Evolutionary conservation across 2,329 filamentous ascomycete genomes (phyloP).

Genomic region (Pleoardoris graminearum): DNA sequence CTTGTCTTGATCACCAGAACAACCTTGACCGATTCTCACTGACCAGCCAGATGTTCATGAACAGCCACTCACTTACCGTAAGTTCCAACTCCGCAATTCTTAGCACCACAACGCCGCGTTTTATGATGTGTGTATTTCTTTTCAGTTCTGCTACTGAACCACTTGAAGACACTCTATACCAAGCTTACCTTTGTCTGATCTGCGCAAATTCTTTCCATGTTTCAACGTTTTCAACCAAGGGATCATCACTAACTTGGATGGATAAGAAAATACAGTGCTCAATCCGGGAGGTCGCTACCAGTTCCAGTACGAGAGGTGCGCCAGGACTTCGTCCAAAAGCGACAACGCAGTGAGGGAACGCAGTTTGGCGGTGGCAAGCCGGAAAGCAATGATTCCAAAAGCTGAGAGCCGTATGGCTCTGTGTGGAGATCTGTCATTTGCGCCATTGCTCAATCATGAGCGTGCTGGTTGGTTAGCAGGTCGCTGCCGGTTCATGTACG

Average conservation of each 20-base stretch:
- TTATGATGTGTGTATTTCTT: constrained; percentile 49
- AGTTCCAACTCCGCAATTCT: constrained; percentile 11
- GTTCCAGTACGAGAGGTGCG: no score
- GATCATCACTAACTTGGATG: constrained; percentile 20
- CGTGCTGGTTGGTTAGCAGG: no score
- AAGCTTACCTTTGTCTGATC: constrained; percentile 60
- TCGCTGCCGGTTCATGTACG: constrained; percentile 30
- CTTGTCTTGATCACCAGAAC: background rate
- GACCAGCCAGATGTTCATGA: background rate
- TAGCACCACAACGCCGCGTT: constrained; percentile 11
- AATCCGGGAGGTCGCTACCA: no score
- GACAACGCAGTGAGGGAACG: no score
- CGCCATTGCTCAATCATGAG: no score
- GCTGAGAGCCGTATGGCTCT: no score
- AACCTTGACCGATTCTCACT: background rate
- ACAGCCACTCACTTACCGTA: constrained; percentile 12
- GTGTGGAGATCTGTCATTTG: no score
- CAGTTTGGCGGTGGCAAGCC: no score
- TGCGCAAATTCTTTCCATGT: constrained; percentile 12
- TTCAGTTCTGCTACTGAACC: constrained; percentile 67
- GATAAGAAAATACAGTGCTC: background rate
- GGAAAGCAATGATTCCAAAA: no score
- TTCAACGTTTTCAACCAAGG: background rate
- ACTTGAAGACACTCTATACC: constrained; percentile 62
- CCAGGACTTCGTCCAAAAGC: no score